phyloP scores from a whole-genome alignment of 2,329 filamentous ascomycete genomes.

The Ophiostoma sp. region DNA sequence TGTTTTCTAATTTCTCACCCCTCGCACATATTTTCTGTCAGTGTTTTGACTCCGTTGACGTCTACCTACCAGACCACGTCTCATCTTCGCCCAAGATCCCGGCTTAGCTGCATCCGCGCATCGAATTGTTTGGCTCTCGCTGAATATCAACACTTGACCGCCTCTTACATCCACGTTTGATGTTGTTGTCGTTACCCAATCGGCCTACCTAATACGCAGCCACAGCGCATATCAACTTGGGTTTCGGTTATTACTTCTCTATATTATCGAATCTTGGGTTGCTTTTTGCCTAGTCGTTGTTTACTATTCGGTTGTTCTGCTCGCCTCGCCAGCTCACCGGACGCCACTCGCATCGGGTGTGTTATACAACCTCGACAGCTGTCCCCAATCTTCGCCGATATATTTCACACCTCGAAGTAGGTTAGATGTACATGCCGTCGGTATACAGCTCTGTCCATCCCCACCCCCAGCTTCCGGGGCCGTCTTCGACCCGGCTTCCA shows the following conservation, averaged over 20 bases:
- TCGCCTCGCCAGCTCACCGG: background rate
- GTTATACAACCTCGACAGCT: conserved; percentile 3
- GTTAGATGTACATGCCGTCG: conserved; percentile 11
- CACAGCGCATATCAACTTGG: background rate
- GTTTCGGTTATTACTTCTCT: background rate
- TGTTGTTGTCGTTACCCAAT: conserved; percentile 13
- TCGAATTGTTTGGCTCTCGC: conserved; percentile 13
- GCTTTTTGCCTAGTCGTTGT: background rate
- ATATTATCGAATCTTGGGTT: background rate
- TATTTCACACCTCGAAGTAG: background rate
- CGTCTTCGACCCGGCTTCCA: background rate
- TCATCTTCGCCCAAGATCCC: conserved; percentile 5
- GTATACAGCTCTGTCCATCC: background rate
- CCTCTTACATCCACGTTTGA: conserved; percentile 13
- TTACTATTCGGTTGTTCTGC: background rate
- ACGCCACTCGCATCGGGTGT: background rate
- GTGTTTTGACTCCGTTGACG: background rate
- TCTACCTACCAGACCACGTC: conserved; percentile 4
- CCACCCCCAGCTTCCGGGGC: background rate
- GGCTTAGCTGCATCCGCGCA: background rate
- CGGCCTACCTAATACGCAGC: background rate
- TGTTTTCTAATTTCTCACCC: background rate
- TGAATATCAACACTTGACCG: conserved; percentile 2
- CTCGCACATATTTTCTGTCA: background rate
- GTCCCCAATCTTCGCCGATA: background rate